Conservation (phyloP, 2,329 filamentous ascomycete genomes). For the Colletotrichum tropicicola region DNA sequence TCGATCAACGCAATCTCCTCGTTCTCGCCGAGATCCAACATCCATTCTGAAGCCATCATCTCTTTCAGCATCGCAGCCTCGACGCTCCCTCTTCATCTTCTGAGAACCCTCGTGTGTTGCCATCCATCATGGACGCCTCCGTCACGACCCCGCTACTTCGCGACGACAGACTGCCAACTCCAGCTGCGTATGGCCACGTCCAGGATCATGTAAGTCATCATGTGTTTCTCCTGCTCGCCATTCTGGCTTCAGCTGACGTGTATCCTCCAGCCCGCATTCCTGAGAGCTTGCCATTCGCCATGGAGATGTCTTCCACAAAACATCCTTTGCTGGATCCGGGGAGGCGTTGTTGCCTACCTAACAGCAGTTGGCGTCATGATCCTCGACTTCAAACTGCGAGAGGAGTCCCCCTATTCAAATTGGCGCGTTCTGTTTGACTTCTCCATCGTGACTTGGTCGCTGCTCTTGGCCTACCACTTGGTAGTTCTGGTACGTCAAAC, state of each 20-base stretch:
- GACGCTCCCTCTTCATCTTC: slow-evolving; percentile 11
- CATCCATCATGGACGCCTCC: slow-evolving; percentile 20
- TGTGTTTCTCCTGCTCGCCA: neutral
- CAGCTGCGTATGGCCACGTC: slow-evolving; percentile 28
- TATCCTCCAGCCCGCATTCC: slow-evolving; percentile 55
- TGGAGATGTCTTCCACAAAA: slow-evolving; percentile 58
- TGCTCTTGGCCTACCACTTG: slow-evolving; percentile 56
- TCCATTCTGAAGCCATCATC: neutral
- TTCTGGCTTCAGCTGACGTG: slow-evolving; percentile 22
- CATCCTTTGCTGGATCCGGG: slow-evolving; percentile 53
- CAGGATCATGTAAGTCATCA: slow-evolving; percentile 44
- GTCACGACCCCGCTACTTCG: slow-evolving; percentile 32
- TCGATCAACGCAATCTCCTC: neutral
- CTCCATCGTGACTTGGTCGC: slow-evolving; percentile 51
- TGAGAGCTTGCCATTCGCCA: slow-evolving; percentile 61
- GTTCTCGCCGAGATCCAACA: neutral
- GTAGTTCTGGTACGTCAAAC: slow-evolving; percentile 53
- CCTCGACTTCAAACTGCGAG: slow-evolving; percentile 54
- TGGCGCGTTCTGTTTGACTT: slow-evolving; percentile 60
- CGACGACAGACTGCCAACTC: slow-evolving; percentile 22
- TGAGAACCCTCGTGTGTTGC: neutral
- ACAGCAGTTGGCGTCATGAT: slow-evolving; percentile 50
- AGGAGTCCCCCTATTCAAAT: slow-evolving; percentile 46
- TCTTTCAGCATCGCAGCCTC: neutral
- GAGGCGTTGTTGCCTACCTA: slow-evolving; percentile 52